A percentile compares a stretch with the other conserved stretches of the same genome.
Evolutionary conservation across 306 rosid species (phyloP).

Genomic region (Casuarina cunninghamiana): DNA sequence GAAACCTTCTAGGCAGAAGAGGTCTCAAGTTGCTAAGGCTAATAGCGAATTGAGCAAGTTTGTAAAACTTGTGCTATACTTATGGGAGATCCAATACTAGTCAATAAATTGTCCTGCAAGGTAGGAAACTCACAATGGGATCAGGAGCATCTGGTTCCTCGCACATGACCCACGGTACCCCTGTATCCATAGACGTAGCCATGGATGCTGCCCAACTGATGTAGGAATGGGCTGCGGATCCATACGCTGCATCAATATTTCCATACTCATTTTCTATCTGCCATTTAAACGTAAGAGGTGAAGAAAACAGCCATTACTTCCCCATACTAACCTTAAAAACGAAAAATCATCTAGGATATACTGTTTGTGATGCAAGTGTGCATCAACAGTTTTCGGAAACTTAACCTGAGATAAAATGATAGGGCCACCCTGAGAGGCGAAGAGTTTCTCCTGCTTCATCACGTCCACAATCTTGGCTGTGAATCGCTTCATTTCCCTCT

Average conservation of each 20-base stretch:
- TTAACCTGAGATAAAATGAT: slow-evolving; percentile 90
- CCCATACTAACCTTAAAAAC: too few relatives aligned
- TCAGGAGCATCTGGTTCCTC: slow-evolving; percentile 86
- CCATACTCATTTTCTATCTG: slow-evolving; percentile 97
- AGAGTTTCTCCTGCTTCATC: slow-evolving; percentile 85
- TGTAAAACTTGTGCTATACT: neutral
- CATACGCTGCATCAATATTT: slow-evolving; percentile 47
- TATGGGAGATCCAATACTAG: neutral
- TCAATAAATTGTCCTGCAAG: neutral
- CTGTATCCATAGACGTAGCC: slow-evolving; percentile 85
- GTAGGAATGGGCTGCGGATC: slow-evolving; percentile 69
- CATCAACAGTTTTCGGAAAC: slow-evolving; percentile 3
- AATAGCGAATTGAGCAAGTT: too few relatives aligned
- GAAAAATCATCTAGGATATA: neutral
- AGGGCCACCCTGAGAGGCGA: slow-evolving; percentile 94
- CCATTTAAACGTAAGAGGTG: neutral
- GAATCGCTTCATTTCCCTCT: slow-evolving; percentile 89
- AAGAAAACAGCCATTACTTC: too few relatives aligned
- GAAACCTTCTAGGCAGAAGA: too few relatives aligned
- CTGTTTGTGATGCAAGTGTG: neutral
- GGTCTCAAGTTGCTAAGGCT: too few relatives aligned
- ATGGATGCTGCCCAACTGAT: slow-evolving; percentile 85
- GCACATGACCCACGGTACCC: slow-evolving; percentile 99
- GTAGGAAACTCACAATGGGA: slow-evolving; percentile 68
- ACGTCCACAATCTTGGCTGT: slow-evolving; percentile 77